These are phyloP conservation scores for Rhodofomes roseus DNA, from an alignment of 1,284 basidiomycete genomes.

Conservation along the genomic window DNA sequence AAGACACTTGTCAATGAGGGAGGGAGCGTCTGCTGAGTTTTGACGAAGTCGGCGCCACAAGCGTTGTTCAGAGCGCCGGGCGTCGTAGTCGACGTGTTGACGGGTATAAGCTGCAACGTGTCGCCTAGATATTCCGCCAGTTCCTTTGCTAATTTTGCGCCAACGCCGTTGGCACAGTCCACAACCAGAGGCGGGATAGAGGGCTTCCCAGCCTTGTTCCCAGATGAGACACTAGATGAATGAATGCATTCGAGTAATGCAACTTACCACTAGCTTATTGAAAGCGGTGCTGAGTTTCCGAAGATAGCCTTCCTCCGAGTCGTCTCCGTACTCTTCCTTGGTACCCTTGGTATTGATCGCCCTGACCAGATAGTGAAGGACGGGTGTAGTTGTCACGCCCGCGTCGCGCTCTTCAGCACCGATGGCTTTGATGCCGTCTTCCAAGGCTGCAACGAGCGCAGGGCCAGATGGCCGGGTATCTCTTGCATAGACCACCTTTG, in stretches of 20 bases:
- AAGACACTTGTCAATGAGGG: conserved; percentile 62
- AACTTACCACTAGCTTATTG: conserved; percentile 80
- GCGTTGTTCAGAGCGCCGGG: conserved; percentile 79
- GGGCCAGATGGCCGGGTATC: conserved; percentile 92
- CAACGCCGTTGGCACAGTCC: conserved; percentile 98
- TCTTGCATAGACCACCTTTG: conserved; percentile 85
- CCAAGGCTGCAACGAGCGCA: conserved; percentile 78
- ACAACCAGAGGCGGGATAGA: conserved; percentile 67
- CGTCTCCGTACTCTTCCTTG: conserved; percentile 77
- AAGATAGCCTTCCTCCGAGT: conserved; percentile 86
- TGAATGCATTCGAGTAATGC: background rate
- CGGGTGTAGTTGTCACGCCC: conserved; percentile 91
- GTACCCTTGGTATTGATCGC: conserved; percentile 84
- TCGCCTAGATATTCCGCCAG: conserved; percentile 56
- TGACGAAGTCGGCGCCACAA: conserved; percentile 97
- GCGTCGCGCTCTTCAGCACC: conserved; percentile 63
- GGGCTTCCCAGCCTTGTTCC: conserved; percentile 55
- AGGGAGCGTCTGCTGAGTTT: conserved; percentile 86
- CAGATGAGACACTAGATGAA: conserved; percentile 7
- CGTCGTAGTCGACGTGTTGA: conserved; percentile 67
- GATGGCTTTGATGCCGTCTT: conserved; percentile 79
- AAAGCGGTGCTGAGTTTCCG: conserved; percentile 85
- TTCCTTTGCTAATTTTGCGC: conserved; percentile 66
- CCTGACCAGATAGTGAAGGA: conserved; percentile 94
- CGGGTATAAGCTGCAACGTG: conserved; percentile 52